Base-by-base conservation (phyloP, 2,329 filamentous ascomycete species). In the Xylaria polymorpha region DNA sequence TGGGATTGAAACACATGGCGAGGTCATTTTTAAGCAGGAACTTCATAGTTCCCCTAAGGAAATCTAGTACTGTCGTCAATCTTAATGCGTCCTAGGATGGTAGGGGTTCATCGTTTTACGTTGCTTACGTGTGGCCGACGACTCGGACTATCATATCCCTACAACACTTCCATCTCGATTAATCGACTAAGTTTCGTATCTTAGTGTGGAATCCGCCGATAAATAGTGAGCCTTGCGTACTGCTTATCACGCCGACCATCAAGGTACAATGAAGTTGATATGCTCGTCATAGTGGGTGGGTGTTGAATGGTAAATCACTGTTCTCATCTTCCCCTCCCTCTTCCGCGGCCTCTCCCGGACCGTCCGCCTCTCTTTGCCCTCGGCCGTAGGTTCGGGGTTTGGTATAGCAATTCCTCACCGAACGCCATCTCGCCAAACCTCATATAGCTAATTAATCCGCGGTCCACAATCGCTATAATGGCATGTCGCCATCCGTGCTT, bases 371-470 rank as follows among this genome's bases (percentile, higher is more conserved):
- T 65, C 59, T 73, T 76, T 71, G 71, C 70, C 72, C 74, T 64
- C 72, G 75, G 74, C 1, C 71, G 69, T 5, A 67, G 67, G 61
- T 85, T 83, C 72, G 86, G 85, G 61, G 88, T 82, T 76, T 90
- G 88, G 75, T 89, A 94, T 44, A 97, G 76, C 79, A 82, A 88
- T 80, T 97, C 94, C 71, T 89, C 87, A 0, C 86, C 91, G 80
- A 98, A 98, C 0, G 90, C 91, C 12, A 90, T 90, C 82, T 98
- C 94, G 1, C 88, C 89, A 67, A 98, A 86, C 29, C 92, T 85
- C 76, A 98, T 84, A 78, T 95, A 98, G 79, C 95, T 98, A 55
- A 94, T 91, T 25, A 98, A 86, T 0, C 96, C 96, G 71, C 94
- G 88, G 78, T 98, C 96, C 41, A 98, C 94, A 1, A 98, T 88